Percentiles rank a stretch among this genome's conserved stretches.
Conservation (phyloP, 371 early-diverging fungal species). For the Parasitella parasitica region DNA sequence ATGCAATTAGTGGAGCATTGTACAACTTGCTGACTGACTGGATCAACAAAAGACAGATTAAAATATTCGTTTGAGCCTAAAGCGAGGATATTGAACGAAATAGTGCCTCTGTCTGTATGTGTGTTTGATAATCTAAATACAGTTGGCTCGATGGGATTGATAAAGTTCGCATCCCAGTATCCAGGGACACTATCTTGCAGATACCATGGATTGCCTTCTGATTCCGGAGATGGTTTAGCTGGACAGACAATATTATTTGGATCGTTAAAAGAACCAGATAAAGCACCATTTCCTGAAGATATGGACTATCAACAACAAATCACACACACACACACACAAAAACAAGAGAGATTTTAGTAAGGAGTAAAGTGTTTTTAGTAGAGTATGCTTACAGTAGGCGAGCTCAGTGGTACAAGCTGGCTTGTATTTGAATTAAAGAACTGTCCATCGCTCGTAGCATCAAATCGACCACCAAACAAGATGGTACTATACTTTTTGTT, state of each 20-base stretch:
- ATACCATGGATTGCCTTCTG: slow-evolving; percentile 47
- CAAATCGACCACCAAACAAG: slow-evolving; percentile 32
- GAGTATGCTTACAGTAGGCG: slow-evolving; percentile 8
- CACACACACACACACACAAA: too few relatives aligned
- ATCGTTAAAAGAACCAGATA: slow-evolving; percentile 22
- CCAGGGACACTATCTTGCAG: slow-evolving; percentile 69
- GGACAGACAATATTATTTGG: slow-evolving; percentile 53
- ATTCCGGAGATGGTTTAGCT: slow-evolving; percentile 10
- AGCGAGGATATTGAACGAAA: slow-evolving; percentile 58
- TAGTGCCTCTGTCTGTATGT: slow-evolving; percentile 54
- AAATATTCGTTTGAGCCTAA: slow-evolving; percentile 51
- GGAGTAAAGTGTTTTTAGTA: background rate
- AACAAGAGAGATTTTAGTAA: background rate
- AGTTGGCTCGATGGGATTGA: slow-evolving; percentile 52
- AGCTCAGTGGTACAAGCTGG: slow-evolving; percentile 10
- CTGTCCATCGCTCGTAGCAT: slow-evolving; percentile 22
- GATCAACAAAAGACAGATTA: slow-evolving; percentile 60
- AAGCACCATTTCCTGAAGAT: slow-evolving; percentile 19
- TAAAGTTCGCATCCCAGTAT: slow-evolving; percentile 61
- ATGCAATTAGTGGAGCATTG: slow-evolving; percentile 56
- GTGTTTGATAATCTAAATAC: slow-evolving; percentile 66
- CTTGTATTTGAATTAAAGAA: slow-evolving; percentile 17
- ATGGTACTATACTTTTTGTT: slow-evolving; percentile 6
- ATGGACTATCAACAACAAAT: slow-evolving; percentile 15
- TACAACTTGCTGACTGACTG: slow-evolving; percentile 31